A percentile compares a stretch with the other conserved stretches of the same genome.
phyloP scores from a whole-genome alignment of 306 rosid species.

The Gillenia trifoliata region DNA sequence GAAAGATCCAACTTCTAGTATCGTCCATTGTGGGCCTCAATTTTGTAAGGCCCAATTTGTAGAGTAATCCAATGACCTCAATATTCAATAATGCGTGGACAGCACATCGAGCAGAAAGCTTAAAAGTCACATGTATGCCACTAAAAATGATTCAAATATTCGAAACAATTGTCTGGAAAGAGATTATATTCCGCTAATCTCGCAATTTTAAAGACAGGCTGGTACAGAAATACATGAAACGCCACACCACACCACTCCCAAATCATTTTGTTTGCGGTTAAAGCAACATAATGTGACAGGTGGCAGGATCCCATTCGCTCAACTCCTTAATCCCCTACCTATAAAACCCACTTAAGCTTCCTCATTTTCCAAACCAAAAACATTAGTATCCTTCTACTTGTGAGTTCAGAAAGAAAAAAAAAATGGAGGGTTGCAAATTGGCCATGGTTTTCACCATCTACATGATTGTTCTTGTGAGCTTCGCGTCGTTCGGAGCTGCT shows the following conservation, averaged over 20 bases:
- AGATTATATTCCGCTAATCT: neutral
- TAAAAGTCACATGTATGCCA: neutral
- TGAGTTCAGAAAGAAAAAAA: neutral
- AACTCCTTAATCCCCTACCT: slow-evolving; percentile 9
- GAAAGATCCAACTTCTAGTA: neutral
- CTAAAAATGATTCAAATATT: neutral
- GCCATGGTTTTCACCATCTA: slow-evolving; percentile 33
- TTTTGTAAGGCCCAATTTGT: neutral
- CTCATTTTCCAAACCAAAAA: slow-evolving; percentile 10
- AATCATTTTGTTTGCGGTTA: slow-evolving; percentile 26
- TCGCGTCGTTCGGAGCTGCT: slow-evolving; percentile 19
- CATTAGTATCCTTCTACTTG: neutral
- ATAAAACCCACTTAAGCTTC: slow-evolving; percentile 9
- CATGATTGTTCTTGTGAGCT: slow-evolving; percentile 39
- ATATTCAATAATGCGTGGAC: neutral
- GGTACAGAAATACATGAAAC: slow-evolving; percentile 13
- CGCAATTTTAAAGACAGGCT: slow-evolving; percentile 13
- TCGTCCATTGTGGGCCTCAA: neutral
- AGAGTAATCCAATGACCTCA: neutral
- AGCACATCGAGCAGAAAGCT: neutral
- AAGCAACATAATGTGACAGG: slow-evolving; percentile 5
- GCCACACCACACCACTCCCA: slow-evolving; percentile 14
- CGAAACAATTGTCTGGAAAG: slow-evolving; percentile 1
- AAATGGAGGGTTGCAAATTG: slow-evolving; percentile 28
- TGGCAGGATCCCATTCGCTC: slow-evolving; percentile 3